Base-by-base conservation (phyloP, 2,329 filamentous ascomycete species). In the Scytalidium sp. region DNA sequence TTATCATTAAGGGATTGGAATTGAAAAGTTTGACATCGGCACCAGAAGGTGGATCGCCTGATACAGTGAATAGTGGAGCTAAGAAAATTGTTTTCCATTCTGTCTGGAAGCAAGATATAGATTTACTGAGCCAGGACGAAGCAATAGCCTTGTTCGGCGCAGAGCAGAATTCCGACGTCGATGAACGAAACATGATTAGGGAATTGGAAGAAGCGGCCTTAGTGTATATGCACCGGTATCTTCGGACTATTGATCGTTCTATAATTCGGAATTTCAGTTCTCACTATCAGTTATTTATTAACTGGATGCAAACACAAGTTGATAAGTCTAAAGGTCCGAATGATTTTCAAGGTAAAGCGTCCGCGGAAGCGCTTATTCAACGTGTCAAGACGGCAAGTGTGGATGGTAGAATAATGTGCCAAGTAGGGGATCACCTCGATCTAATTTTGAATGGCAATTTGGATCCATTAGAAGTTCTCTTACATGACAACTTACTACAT, bases 401-500 rank as follows among this genome's bases (percentile, higher is more conserved):
- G 3, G 23, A 44, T 25, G 50, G 43, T 2, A 10, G 46, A 20
- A 10, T 52, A 21, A 13, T 41, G n/a, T 13, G 7, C 11, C 42
- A 43, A 20, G 5, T 46, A 2, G 50, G 50, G 4, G 11, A 19
- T 17, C 8, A 41, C 13, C 21, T 49, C 21, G 29, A 15, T n/a
- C 3, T 13, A 2, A 43, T 52, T n/a, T 8, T 52, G 13, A 17
- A 7, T 8, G 43, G 43, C 17, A 43, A 48, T 17, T n/a, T 46
- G 2, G 43, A 43, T 5, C 21, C 50, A 11, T 27, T 52, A 4
- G 36, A 52, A 23, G 10, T 52, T 6, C 44, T 52, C 21, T 23
- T 39, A 23, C 32, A 46, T 11, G 46, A 47, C 13, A 25, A 46
- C 13, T 40, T 52, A 6, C 20, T 52, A 5, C 32, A 39, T 19